A percentile compares a stretch with the other conserved stretches of the same genome.
Evolutionary conservation across 2,329 filamentous ascomycete species (phyloP).

Genomic region (Moelleriella libera): DNA sequence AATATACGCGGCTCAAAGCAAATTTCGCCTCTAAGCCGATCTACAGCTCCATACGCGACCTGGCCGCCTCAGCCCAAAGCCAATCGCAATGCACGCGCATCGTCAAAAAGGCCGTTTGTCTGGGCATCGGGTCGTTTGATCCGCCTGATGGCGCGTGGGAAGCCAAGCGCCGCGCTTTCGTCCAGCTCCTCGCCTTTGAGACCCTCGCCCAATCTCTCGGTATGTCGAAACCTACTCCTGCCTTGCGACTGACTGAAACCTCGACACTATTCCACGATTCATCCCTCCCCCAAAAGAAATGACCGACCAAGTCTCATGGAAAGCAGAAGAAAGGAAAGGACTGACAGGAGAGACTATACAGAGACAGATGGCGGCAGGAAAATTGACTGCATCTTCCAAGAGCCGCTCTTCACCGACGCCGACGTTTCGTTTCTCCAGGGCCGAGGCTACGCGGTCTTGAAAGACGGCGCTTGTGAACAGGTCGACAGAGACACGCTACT

Average conservation of each 20-base stretch:
- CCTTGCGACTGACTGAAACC: neutral
- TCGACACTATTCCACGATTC: constrained; percentile 7
- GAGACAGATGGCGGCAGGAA: too few species aligned
- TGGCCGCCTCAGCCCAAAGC: constrained; percentile 14
- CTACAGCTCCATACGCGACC: constrained; percentile 13
- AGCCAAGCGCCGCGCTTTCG: constrained; percentile 29
- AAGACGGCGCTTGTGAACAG: constrained; percentile 31
- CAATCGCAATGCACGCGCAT: constrained; percentile 1
- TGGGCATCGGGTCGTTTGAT: constrained; percentile 42
- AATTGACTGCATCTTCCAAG: constrained; percentile 31
- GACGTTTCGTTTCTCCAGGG: constrained; percentile 38
- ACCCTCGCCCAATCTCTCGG: neutral
- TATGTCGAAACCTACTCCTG: too few species aligned
- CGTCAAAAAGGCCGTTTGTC: constrained; percentile 31
- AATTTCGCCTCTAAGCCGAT: constrained; percentile 13
- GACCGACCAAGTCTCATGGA: too few species aligned
- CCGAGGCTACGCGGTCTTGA: constrained; percentile 37
- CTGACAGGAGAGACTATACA: too few species aligned
- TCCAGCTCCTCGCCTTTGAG: constrained; percentile 40
- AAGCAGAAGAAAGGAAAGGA: too few species aligned
- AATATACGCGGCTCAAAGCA: constrained; percentile 13
- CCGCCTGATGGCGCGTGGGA: constrained; percentile 30
- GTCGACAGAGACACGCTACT: constrained; percentile 36
- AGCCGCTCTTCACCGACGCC: constrained; percentile 33
- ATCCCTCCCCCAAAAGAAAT: neutral